Evolutionary conservation across 2,329 filamentous ascomycete genomes (phyloP).

Genomic region (Aaosphaeria arxii): DNA sequence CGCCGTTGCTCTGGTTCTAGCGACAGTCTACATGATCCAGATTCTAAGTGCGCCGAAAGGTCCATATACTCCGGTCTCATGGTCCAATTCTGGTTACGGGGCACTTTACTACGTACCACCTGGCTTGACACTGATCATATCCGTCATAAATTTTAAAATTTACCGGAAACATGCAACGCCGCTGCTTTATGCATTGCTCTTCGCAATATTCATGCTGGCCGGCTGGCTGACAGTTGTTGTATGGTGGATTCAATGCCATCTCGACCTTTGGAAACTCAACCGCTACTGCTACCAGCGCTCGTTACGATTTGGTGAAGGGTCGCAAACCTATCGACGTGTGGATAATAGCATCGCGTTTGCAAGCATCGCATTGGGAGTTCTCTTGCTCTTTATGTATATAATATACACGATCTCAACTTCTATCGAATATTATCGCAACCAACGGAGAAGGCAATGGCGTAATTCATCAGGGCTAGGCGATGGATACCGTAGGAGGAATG

Average conservation of each 20-base stretch:
- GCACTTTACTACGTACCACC: not conserved
- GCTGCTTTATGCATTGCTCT: not conserved
- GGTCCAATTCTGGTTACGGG: not conserved
- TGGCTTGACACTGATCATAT: not conserved
- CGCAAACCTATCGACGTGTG: not conserved
- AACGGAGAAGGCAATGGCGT: not conserved
- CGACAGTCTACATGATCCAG: not conserved
- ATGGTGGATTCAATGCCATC: conserved; percentile 1
- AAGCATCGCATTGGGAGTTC: not conserved
- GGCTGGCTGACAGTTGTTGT: not conserved
- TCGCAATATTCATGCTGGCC: not conserved
- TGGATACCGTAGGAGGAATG: not conserved
- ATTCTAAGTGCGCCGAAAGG: not conserved
- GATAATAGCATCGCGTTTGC: not conserved
- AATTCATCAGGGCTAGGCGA: not conserved
- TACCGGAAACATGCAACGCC: not conserved
- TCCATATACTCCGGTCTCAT: not conserved
- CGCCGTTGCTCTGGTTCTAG: not conserved
- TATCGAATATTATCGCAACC: not conserved
- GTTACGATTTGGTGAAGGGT: not conserved
- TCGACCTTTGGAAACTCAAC: not conserved
- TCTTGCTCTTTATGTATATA: not conserved
- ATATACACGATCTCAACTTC: not conserved
- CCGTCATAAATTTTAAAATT: not conserved
- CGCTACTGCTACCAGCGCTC: not conserved